Percentiles rank a stretch among this genome's conserved stretches.
Conservation (phyloP, 139 green algal genomes). For the Chlorella ohadii region DNA sequence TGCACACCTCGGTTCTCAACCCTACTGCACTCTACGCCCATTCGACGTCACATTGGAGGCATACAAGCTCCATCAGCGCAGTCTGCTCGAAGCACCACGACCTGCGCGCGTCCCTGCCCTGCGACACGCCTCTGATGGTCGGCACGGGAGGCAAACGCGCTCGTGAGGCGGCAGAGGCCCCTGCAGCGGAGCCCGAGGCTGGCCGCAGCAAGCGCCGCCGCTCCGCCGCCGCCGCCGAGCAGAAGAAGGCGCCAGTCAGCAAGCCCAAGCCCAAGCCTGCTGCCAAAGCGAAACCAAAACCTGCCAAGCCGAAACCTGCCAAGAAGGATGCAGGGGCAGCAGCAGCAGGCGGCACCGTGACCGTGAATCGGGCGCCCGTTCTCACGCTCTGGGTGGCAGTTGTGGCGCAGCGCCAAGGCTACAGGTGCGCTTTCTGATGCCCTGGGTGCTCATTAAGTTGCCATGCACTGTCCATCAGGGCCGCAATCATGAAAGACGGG, state of each 20-base stretch:
- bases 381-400: conserved; percentile 54
- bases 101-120: too few relatives aligned
- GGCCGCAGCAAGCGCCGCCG: background rate
- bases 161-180: background rate
- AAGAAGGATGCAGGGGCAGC: background rate
- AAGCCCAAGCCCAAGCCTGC: background rate
- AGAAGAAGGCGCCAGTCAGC: background rate
- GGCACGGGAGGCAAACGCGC: background rate
- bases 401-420: conserved; percentile 50
- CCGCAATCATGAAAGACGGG: too few relatives aligned
- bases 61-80: background rate
- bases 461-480: too few relatives aligned
- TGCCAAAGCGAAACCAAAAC: background rate
- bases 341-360: background rate
- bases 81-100: too few relatives aligned
- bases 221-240: background rate
- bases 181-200: background rate
- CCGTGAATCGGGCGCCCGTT: conserved; percentile 55
- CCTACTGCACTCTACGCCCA: too few relatives aligned
- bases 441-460: too few relatives aligned
- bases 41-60: too few relatives aligned
- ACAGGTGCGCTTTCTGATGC: background rate
- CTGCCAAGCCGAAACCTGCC: background rate
- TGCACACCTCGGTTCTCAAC: too few relatives aligned
- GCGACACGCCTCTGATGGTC: background rate